Evolutionary conservation across 225 moss, liverwort and hornwort genomes (phyloP).

Genomic region (Marchantia paleacea): DNA sequence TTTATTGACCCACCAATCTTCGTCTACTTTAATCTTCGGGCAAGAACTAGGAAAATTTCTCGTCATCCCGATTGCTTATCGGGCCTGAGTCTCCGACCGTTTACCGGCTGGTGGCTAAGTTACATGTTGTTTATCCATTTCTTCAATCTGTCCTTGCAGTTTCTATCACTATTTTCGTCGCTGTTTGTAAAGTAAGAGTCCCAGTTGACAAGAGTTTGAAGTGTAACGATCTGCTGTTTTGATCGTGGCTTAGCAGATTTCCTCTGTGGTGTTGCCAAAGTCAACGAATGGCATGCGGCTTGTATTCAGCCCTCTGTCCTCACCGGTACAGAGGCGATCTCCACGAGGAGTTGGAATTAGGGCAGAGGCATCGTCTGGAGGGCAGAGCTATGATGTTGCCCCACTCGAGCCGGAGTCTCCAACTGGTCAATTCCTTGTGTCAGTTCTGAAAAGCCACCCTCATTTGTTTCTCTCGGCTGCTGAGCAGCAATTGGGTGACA

Average conservation of each 20-base stretch:
- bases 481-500: slow-evolving; percentile 45
- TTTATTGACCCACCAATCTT: neutral
- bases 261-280: neutral
- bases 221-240: too few species aligned
- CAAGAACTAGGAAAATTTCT: too few species aligned
- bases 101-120: neutral
- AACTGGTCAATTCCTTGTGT: slow-evolving; percentile 48
- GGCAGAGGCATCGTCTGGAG: slow-evolving; percentile 24
- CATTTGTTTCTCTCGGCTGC: slow-evolving; percentile 47
- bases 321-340: neutral
- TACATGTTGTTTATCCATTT: neutral
- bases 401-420: slow-evolving; percentile 45
- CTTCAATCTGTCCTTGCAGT: too few species aligned
- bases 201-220: neutral
- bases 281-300: slow-evolving; percentile 1
- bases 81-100: too few species aligned
- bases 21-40: neutral
- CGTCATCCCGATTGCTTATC: neutral
- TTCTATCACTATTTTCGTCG: neutral
- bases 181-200: neutral
- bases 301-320: neutral
- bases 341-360: neutral
- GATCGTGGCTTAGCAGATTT: slow-evolving; percentile 13
- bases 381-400: slow-evolving; percentile 27
- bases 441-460: slow-evolving; percentile 42